Evolutionary conservation across 192 early-diverging fungal species (phyloP).

Genomic region (Coemansia sp.): DNA sequence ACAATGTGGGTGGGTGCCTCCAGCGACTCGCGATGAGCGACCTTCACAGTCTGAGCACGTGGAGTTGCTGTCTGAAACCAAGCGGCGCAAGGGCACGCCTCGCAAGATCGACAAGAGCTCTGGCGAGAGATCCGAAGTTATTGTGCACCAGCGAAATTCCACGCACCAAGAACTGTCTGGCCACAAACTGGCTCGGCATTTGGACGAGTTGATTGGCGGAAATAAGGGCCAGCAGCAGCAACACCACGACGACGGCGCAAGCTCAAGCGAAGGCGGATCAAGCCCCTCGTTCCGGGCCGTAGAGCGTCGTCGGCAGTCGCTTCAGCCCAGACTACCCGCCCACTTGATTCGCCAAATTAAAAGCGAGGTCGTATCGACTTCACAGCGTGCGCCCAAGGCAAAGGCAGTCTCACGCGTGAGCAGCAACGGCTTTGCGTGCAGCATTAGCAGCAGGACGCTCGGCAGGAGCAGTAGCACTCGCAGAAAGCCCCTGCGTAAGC

Average conservation of each 20-base stretch:
- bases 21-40: background rate
- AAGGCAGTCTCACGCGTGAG: conserved; percentile 12
- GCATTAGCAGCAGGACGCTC: background rate
- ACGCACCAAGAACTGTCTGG: conserved; percentile 18
- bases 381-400: conserved; percentile 22
- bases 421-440: background rate
- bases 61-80: conserved; percentile 17
- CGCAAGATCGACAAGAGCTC: conserved; percentile 28
- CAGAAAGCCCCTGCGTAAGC: background rate
- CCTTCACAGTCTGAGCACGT: background rate
- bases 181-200: conserved; percentile 44
- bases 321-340: conserved; percentile 36
- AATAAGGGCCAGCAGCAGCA: conserved; percentile 1
- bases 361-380: conserved; percentile 46
- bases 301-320: conserved; percentile 16
- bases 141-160: conserved; percentile 36
- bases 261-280: conserved; percentile 3
- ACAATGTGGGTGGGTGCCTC: conserved; percentile 54
- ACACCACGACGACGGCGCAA: background rate
- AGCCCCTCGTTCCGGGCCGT: conserved; percentile 8
- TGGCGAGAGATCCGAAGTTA: conserved; percentile 44
- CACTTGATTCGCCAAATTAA: conserved; percentile 50
- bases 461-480: conserved; percentile 18
- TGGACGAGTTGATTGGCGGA: conserved; percentile 48
- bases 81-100: conserved; percentile 51